Percentiles rank a stretch among this genome's conserved stretches.
These are phyloP conservation scores for Plasmodium yoelii DNA, from an alignment of 169 alveolate species.

Conservation along the genomic window DNA sequence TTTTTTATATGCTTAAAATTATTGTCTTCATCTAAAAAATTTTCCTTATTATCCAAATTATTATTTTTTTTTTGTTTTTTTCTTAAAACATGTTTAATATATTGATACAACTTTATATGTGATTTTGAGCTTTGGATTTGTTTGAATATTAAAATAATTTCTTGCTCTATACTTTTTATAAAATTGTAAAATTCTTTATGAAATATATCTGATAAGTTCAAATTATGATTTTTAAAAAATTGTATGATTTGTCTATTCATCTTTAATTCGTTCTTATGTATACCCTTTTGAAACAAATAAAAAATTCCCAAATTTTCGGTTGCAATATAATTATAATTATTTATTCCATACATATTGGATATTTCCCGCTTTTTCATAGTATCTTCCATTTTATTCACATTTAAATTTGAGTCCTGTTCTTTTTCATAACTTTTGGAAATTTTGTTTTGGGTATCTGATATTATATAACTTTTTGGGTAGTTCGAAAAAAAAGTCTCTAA, in stretches of 20 bases:
- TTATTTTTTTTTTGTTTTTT: constrained; percentile 8
- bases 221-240: constrained; percentile 26
- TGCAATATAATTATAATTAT: constrained; percentile 36
- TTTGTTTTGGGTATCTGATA: too few species aligned
- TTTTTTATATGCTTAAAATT: constrained; percentile 19
- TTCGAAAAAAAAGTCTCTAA: constrained; percentile 25
- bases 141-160: constrained; percentile 30
- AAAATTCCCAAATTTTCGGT: constrained; percentile 46
- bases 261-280: constrained; percentile 29
- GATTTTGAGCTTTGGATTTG: constrained; percentile 58
- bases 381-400: background rate
- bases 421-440: background rate
- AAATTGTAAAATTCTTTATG: constrained; percentile 3
- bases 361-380: background rate
- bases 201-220: constrained; percentile 1
- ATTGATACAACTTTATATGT: constrained; percentile 62
- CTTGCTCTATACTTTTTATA: constrained; percentile 27
- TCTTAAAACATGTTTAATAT: constrained; percentile 44
- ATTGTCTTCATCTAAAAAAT: background rate
- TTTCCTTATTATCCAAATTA: background rate
- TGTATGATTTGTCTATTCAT: constrained; percentile 12
- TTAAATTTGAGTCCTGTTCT: too few species aligned
- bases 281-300: constrained; percentile 40
- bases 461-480: background rate
- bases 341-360: constrained; percentile 14